A percentile compares a stretch with the other conserved stretches of the same genome.
Conservation (phyloP, 2,329 filamentous ascomycete species). For the Aspergillus sp. region DNA sequence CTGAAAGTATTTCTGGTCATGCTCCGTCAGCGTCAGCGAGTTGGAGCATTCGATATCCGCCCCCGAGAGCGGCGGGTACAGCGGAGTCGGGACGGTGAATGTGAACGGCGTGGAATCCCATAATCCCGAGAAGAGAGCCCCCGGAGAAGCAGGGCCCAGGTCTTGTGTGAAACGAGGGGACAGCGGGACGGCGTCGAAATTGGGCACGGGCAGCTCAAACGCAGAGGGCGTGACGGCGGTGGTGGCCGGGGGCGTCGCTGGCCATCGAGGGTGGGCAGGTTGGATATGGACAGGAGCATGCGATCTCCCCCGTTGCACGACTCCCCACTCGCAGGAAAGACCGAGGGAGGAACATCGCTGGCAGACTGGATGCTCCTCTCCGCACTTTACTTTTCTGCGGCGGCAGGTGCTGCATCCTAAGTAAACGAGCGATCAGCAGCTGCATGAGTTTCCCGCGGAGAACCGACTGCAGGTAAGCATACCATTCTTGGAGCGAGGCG, state of each 20-base stretch:
- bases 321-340: constrained; percentile 36
- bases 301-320: constrained; percentile 26
- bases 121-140: constrained; percentile 11
- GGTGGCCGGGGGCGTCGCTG: constrained; percentile 9
- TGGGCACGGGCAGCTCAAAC: constrained; percentile 6
- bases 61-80: constrained; percentile 25
- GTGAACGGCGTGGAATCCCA: constrained; percentile 17
- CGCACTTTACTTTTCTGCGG: constrained; percentile 37
- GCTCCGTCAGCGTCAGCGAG: constrained; percentile 30
- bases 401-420: constrained; percentile 41
- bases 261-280: constrained; percentile 19
- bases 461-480: neutral
- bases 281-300: constrained; percentile 26
- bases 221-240: neutral
- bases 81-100: constrained; percentile 19
- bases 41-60: constrained; percentile 30
- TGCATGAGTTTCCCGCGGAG: constrained; percentile 10
- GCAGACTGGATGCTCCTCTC: constrained; percentile 36
- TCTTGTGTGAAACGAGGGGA: neutral
- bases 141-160: constrained; percentile 11
- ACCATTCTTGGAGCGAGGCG: constrained; percentile 43
- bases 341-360: constrained; percentile 31
- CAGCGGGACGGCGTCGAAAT: constrained; percentile 8
- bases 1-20: constrained; percentile 7
- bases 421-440: constrained; percentile 3